Evolutionary conservation across 345 rosid genomes (phyloP).

Genomic region (Linum usitatissimum): DNA sequence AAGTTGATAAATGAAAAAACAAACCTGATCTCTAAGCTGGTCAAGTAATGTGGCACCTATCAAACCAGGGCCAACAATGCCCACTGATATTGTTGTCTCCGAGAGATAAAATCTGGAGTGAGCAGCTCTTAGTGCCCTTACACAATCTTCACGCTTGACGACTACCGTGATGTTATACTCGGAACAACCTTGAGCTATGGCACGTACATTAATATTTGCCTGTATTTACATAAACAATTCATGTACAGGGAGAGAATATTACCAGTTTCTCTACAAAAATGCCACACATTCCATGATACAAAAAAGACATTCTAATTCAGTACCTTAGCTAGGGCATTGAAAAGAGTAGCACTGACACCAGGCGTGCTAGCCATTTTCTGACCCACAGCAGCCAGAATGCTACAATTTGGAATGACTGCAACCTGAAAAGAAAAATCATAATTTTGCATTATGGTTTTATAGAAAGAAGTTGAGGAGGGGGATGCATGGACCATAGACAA

Average conservation of each 20-base stretch:
- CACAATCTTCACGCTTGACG: slow-evolving; percentile 79
- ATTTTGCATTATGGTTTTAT: background rate
- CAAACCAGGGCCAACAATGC: slow-evolving; percentile 92
- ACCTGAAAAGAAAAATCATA: slow-evolving; percentile 39
- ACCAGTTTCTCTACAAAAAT: background rate
- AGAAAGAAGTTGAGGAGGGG: background rate
- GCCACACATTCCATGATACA: too few relatives aligned
- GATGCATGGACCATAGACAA: background rate
- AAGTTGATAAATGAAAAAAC: background rate
- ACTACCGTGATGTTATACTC: slow-evolving; percentile 94
- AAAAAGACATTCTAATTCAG: slow-evolving; percentile 3
- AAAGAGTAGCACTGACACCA: slow-evolving; percentile 95
- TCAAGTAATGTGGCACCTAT: slow-evolving; percentile 89
- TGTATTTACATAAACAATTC: slow-evolving; percentile 24
- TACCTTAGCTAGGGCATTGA: slow-evolving; percentile 94
- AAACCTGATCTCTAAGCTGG: slow-evolving; percentile 92
- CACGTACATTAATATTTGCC: slow-evolving; percentile 95
- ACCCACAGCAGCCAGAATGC: slow-evolving; percentile 94
- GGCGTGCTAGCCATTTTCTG: slow-evolving; percentile 99
- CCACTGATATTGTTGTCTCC: slow-evolving; percentile 86
- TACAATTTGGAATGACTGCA: slow-evolving; percentile 71
- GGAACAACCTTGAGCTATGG: slow-evolving; percentile 99
- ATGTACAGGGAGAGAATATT: background rate
- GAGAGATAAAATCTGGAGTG: slow-evolving; percentile 96
- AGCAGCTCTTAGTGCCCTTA: slow-evolving; percentile 88